phyloP scores from a whole-genome alignment of 345 rosid genomes.

The Camelina sativa region DNA sequence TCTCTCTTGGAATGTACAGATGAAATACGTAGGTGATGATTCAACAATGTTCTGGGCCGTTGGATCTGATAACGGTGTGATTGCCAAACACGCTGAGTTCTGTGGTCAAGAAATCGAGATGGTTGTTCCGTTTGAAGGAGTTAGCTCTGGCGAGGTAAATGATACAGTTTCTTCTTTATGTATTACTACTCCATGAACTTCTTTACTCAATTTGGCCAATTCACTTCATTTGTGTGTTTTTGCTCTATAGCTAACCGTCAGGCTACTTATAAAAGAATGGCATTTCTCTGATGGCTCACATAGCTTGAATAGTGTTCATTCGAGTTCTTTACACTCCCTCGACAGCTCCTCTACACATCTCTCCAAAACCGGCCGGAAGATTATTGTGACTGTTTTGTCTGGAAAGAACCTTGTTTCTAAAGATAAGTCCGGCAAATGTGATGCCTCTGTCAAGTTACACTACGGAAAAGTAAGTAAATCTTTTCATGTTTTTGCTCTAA shows the following conservation, averaged over 20 bases:
- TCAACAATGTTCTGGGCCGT: constrained; percentile 92
- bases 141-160: constrained; percentile 74
- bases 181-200: neutral
- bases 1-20: constrained; percentile 48
- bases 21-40: constrained; percentile 83
- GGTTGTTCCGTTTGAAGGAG: constrained; percentile 92
- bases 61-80: constrained; percentile 72
- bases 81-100: constrained; percentile 74
- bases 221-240: neutral
- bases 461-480: constrained; percentile 73
- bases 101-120: constrained; percentile 89
- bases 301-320: constrained; percentile 53
- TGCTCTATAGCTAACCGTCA: constrained; percentile 68
- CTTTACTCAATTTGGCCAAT: neutral
- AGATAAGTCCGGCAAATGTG: constrained; percentile 70
- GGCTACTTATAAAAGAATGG: constrained; percentile 90
- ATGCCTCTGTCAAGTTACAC: constrained; percentile 83
- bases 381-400: constrained; percentile 59
- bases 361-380: constrained; percentile 75
- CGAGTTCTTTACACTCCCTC: constrained; percentile 55
- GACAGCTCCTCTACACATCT: constrained; percentile 60
- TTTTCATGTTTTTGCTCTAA: neutral
- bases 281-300: constrained; percentile 93
- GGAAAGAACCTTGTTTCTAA: constrained; percentile 71
- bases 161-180: neutral